These are phyloP conservation scores for Sideroxylon spinosum DNA, from an alignment of 179 eudicot species.

Conservation along the genomic window DNA sequence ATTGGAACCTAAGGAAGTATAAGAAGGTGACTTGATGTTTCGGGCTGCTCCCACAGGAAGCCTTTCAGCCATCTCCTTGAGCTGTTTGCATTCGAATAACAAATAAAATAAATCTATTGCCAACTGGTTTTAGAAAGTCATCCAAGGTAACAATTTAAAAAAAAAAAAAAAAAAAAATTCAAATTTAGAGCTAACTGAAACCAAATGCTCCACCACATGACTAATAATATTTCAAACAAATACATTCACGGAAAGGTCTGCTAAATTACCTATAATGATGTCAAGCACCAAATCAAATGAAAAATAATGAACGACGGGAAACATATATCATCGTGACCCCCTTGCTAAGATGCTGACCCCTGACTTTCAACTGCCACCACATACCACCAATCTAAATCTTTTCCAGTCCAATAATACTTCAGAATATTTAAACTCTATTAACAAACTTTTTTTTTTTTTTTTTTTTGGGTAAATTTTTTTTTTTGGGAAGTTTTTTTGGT, in stretches of 20 bases:
- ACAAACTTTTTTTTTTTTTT: neutral
- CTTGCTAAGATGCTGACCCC: neutral
- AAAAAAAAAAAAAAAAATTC: neutral
- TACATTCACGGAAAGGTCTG: neutral
- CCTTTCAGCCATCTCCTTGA: constrained; percentile 90
- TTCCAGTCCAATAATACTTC: neutral
- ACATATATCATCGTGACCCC: neutral
- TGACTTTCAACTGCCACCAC: neutral
- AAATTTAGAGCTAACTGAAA: neutral
- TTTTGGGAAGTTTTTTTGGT: too few relatives aligned
- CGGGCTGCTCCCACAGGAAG: constrained; percentile 76
- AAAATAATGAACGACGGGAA: neutral
- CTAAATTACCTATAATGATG: neutral
- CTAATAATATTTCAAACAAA: neutral
- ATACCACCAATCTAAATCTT: neutral
- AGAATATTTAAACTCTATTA: neutral
- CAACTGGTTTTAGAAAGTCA: constrained; percentile 13
- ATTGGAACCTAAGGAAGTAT: constrained; percentile 37
- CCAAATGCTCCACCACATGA: neutral
- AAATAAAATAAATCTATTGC: constrained; percentile 2
- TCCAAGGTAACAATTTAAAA: neutral
- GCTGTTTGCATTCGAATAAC: constrained; percentile 33
- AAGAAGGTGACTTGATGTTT: constrained; percentile 47
- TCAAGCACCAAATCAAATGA: neutral
- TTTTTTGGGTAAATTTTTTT: neutral